Evolutionary conservation across 1,284 basidiomycete species (phyloP).

Genomic region (Sanghuangporus weigelae): DNA sequence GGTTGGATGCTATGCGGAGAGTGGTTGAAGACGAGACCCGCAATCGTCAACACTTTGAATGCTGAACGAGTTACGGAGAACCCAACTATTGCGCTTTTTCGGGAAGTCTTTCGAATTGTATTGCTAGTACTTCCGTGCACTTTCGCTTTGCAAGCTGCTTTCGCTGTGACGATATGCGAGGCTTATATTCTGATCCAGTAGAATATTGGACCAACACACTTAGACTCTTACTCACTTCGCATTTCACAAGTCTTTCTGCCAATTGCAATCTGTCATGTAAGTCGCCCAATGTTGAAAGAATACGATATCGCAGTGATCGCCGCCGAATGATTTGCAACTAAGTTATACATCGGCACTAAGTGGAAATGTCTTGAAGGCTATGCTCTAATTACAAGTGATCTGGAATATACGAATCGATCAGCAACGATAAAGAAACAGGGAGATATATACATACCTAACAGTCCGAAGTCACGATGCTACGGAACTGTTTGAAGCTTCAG

Average conservation of each 20-base stretch:
- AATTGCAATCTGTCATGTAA: too few species aligned
- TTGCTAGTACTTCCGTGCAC: neutral
- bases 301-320: too few species aligned
- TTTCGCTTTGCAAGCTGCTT: neutral
- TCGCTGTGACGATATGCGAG: neutral
- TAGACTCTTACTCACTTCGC: too few species aligned
- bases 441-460: too few species aligned
- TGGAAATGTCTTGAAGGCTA: too few species aligned
- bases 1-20: slow-evolving; percentile 75
- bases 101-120: slow-evolving; percentile 27
- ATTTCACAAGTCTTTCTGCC: too few species aligned
- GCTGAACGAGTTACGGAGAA: slow-evolving; percentile 13
- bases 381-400: too few species aligned
- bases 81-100: neutral
- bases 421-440: too few species aligned
- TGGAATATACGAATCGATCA: too few species aligned
- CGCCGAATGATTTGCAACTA: too few species aligned
- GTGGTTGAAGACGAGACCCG: slow-evolving; percentile 55
- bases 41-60: slow-evolving; percentile 41
- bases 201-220: neutral
- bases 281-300: too few species aligned
- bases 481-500: neutral
- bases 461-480: neutral
- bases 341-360: too few species aligned
- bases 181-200: neutral